These are phyloP conservation scores for Trypanosoma boissoni DNA, from an alignment of 208 protist genomes.

Conservation along the genomic window DNA sequence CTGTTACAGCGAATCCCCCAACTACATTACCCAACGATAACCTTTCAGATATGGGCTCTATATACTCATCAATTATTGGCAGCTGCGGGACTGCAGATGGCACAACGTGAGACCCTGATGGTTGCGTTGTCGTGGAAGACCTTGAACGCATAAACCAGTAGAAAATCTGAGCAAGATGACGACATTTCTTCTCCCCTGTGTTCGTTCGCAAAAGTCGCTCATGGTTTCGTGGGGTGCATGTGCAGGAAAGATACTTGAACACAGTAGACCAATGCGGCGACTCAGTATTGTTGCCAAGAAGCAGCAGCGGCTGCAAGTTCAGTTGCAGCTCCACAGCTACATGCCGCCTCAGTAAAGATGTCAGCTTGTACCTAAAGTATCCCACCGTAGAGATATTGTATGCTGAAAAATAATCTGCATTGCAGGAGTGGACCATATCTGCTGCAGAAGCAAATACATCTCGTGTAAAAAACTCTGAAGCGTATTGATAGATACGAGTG, in stretches of 20 bases:
- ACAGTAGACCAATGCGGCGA: conserved; percentile 40
- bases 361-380: conserved; percentile 52
- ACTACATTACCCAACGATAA: too few relatives aligned
- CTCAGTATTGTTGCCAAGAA: not conserved
- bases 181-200: conserved; percentile 57
- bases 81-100: too few relatives aligned
- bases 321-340: conserved; percentile 45
- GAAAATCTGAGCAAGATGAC: conserved; percentile 68
- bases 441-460: conserved; percentile 45
- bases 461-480: conserved; percentile 34
- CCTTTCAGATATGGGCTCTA: too few relatives aligned
- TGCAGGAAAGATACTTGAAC: conserved; percentile 47
- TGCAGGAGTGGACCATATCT: conserved; percentile 32
- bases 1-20: too few relatives aligned
- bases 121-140: not conserved
- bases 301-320: conserved; percentile 36
- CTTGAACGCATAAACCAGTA: conserved; percentile 42
- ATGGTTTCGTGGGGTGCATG: conserved; percentile 48
- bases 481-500: conserved; percentile 26
- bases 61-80: too few relatives aligned
- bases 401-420: conserved; percentile 43
- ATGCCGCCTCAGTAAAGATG: conserved; percentile 54
- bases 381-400: conserved; percentile 53
- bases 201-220: conserved; percentile 42
- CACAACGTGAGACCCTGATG: not conserved